Percentiles rank a stretch among this genome's conserved stretches.
Conservation (phyloP, 1,284 basidiomycete genomes). For the Xerocomus cyaneibrunnescens region DNA sequence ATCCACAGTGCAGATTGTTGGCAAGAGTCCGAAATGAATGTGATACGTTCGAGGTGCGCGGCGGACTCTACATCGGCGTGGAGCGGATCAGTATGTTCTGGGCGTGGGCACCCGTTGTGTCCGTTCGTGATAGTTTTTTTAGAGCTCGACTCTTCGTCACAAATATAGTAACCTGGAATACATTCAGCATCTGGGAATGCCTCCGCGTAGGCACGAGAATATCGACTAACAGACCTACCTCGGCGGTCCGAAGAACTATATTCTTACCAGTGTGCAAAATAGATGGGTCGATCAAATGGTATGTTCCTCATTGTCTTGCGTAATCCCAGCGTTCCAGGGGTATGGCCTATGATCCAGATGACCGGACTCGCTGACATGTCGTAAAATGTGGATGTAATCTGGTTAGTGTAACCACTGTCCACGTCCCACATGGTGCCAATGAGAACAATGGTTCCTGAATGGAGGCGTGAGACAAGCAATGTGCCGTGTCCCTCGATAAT, state of each 20-base stretch:
- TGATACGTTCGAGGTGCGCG: not conserved
- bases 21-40: not conserved
- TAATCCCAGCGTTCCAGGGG: not conserved
- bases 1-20: not conserved
- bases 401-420: not conserved
- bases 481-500: too few relatives aligned
- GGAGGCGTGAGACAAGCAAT: too few relatives aligned
- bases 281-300: not conserved
- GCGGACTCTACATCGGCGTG: not conserved
- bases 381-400: not conserved
- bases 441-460: too few relatives aligned
- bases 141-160: not conserved
- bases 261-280: not conserved
- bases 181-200: not conserved
- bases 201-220: not conserved
- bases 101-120: not conserved
- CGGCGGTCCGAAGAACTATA: not conserved
- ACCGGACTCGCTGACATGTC: not conserved
- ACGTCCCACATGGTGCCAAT: not conserved
- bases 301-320: not conserved
- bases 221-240: not conserved
- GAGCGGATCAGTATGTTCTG: not conserved
- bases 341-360: not conserved
- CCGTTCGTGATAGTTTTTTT: not conserved
- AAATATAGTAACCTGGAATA: not conserved